Conservation (phyloP, 192 early-diverging fungal species). For the Linnemannia zychae region DNA sequence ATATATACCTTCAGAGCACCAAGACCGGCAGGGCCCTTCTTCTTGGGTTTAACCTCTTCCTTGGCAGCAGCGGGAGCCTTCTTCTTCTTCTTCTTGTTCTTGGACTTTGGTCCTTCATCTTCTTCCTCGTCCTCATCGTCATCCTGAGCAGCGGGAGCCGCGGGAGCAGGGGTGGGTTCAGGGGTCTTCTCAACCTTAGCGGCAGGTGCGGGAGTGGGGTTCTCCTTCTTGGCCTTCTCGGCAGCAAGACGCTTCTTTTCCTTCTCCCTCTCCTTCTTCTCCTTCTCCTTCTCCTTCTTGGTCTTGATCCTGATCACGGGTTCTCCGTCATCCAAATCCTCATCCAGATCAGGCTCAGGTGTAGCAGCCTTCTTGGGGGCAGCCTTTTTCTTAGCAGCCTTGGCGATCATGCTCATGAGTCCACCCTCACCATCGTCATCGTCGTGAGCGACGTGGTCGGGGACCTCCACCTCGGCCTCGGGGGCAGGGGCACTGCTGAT, state of each 20-base stretch:
- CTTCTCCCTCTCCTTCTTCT: conserved; percentile 84
- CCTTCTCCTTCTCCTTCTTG: conserved; percentile 91
- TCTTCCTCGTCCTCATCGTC: conserved; percentile 59
- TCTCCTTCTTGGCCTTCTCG: conserved; percentile 61
- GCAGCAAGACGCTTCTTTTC: conserved; percentile 64
- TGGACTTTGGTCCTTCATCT: conserved; percentile 61
- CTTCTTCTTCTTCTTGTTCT: conserved; percentile 73
- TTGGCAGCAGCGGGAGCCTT: conserved; percentile 56
- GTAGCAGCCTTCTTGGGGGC: conserved; percentile 59
- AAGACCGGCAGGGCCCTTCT: conserved; percentile 69
- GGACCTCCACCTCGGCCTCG: conserved; percentile 33
- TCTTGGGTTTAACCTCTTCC: conserved; percentile 68
- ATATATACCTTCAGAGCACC: conserved; percentile 68
- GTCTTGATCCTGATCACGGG: conserved; percentile 71
- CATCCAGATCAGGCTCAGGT: conserved; percentile 52
- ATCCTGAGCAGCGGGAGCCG: conserved; percentile 39
- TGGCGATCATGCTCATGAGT: conserved; percentile 69
- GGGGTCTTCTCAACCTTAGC: conserved; percentile 40
- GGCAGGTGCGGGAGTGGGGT: conserved; percentile 41
- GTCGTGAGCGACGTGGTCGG: conserved; percentile 39
- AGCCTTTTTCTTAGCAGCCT: conserved; percentile 59
- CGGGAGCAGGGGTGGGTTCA: conserved; percentile 55
- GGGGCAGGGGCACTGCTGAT: conserved; percentile 33
- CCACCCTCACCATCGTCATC: conserved; percentile 80
- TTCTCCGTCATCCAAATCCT: conserved; percentile 59